These are phyloP conservation scores for Chlamydomonas sp. DNA, from an alignment of 139 green algal genomes.

Conservation along the genomic window DNA sequence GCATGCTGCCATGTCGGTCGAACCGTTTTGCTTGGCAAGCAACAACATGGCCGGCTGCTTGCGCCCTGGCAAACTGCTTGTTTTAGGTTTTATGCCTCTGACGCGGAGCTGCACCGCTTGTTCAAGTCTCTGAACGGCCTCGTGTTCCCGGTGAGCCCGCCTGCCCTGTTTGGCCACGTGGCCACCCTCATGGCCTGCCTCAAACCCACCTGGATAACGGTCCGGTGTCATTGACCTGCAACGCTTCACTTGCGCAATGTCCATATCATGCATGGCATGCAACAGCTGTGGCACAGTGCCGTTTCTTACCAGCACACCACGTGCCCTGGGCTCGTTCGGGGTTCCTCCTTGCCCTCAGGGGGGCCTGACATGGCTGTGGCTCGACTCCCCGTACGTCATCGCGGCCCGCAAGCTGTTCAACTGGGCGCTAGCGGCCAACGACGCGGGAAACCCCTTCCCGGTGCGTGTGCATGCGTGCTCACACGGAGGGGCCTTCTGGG, in stretches of 20 bases:
- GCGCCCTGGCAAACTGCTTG: not conserved
- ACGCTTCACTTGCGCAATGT: too few species aligned
- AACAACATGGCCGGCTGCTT: too few species aligned
- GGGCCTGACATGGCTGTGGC: constrained; percentile 85
- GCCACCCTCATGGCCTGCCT: too few species aligned
- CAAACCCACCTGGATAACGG: too few species aligned
- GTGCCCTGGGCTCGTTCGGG: too few species aligned
- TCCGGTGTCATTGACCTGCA: too few species aligned
- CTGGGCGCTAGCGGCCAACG: constrained; percentile 80
- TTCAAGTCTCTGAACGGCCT: constrained; percentile 86
- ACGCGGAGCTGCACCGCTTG: constrained; percentile 76
- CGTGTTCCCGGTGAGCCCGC: constrained; percentile 70
- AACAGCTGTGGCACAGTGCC: too few species aligned
- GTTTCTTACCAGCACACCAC: too few species aligned
- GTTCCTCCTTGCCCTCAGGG: constrained; percentile 45
- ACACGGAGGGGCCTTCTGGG: not conserved
- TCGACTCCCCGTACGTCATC: constrained; percentile 85
- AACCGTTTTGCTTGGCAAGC: not conserved
- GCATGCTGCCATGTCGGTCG: not conserved
- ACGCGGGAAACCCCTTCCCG: constrained; percentile 78
- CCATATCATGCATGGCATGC: too few species aligned
- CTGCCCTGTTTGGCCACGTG: too few species aligned
- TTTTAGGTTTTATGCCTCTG: constrained; percentile 69
- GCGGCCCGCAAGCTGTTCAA: constrained; percentile 85
- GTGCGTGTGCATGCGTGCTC: constrained; percentile 28